These are phyloP conservation scores for Erodium chrysanthum DNA, from an alignment of 441 rosid species.

Conservation along the genomic window DNA sequence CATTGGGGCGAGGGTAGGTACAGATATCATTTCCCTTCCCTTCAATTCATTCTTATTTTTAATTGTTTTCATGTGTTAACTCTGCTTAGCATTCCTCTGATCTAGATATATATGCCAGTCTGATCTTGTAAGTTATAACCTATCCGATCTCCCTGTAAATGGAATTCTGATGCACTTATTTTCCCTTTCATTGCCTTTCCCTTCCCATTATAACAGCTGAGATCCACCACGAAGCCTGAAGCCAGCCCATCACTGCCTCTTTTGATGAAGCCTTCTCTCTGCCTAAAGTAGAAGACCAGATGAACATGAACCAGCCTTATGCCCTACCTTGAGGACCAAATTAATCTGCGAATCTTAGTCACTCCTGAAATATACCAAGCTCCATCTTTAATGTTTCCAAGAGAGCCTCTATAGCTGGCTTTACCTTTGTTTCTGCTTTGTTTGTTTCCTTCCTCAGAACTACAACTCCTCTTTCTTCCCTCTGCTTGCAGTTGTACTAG, in stretches of 20 bases:
- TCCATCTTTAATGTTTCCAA: slow-evolving; percentile 39
- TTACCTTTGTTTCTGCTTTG: slow-evolving; percentile 34
- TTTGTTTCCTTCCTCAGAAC: slow-evolving; percentile 24
- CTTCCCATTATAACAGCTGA: slow-evolving; percentile 18
- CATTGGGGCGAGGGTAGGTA: slow-evolving; percentile 14
- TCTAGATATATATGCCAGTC: slow-evolving; percentile 23
- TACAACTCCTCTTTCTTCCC: slow-evolving; percentile 37
- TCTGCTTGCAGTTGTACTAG: slow-evolving; percentile 39
- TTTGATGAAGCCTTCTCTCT: slow-evolving; percentile 36
- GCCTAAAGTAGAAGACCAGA: slow-evolving; percentile 85
- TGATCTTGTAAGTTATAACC: slow-evolving; percentile 19
- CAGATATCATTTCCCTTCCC: neutral
- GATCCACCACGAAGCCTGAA: slow-evolving; percentile 19
- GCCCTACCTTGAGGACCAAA: slow-evolving; percentile 46
- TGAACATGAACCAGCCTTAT: slow-evolving; percentile 52
- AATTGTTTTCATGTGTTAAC: slow-evolving; percentile 9
- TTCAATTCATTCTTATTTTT: neutral
- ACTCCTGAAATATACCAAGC: slow-evolving; percentile 48
- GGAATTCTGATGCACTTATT: slow-evolving; percentile 20
- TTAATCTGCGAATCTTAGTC: slow-evolving; percentile 34
- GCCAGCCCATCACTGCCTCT: slow-evolving; percentile 9
- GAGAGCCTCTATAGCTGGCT: slow-evolving; percentile 45
- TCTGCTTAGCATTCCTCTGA: slow-evolving; percentile 20
- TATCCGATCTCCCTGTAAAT: slow-evolving; percentile 16
- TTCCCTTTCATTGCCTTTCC: slow-evolving; percentile 19